phyloP scores from a whole-genome alignment of 2,329 filamentous ascomycete genomes.

The Rutstroemia sp. region DNA sequence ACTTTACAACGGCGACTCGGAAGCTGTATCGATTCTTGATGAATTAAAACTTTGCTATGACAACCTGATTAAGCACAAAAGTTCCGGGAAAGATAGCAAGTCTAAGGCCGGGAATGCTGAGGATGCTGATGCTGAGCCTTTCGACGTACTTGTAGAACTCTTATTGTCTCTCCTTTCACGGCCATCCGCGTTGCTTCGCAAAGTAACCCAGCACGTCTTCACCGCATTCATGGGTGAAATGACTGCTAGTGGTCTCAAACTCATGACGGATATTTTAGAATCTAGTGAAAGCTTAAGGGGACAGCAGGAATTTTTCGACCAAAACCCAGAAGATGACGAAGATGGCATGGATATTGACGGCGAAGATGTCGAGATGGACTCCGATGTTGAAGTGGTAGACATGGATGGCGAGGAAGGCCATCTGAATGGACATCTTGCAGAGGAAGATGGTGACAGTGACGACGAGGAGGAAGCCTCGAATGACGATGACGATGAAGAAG shows the following conservation, averaged over 20 bases:
- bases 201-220: slow-evolving; percentile 84
- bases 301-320: slow-evolving; percentile 78
- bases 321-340: slow-evolving; percentile 53
- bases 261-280: slow-evolving; percentile 59
- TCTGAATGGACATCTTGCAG: slow-evolving; percentile 31
- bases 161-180: slow-evolving; percentile 84
- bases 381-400: slow-evolving; percentile 44
- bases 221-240: slow-evolving; percentile 71
- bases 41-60: slow-evolving; percentile 74
- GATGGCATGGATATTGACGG: slow-evolving; percentile 35
- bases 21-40: slow-evolving; percentile 73
- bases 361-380: slow-evolving; percentile 34
- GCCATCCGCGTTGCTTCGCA: slow-evolving; percentile 75
- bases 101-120: slow-evolving; percentile 38
- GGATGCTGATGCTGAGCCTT: slow-evolving; percentile 46
- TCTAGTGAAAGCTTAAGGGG: slow-evolving; percentile 77
- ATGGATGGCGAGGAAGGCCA: slow-evolving; percentile 37
- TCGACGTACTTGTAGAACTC: slow-evolving; percentile 77
- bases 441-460: slow-evolving; percentile 38
- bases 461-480: slow-evolving; percentile 32
- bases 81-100: slow-evolving; percentile 43
- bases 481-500: slow-evolving; percentile 34
- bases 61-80: slow-evolving; percentile 44
- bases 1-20: slow-evolving; percentile 81
- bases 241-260: slow-evolving; percentile 62